A percentile compares a stretch with the other conserved stretches of the same genome.
phyloP scores from a whole-genome alignment of 495 filamentous ascomycete genomes.

The Hyaloscypha finlandica region DNA sequence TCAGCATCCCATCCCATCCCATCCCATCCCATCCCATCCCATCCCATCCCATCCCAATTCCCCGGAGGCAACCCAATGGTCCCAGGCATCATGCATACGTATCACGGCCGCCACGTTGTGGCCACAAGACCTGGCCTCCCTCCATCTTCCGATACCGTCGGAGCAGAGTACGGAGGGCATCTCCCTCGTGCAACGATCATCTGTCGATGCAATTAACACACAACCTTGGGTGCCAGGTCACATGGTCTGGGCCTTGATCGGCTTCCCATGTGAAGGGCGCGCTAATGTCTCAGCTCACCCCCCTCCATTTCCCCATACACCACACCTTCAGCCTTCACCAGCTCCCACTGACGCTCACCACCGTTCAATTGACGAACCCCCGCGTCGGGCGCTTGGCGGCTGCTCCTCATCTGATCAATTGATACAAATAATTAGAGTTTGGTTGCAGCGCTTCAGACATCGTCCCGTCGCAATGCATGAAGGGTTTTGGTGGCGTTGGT shows the following conservation, averaged over 20 bases:
- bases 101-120: constrained; percentile 25
- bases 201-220: constrained; percentile 8
- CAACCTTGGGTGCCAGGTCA: constrained; percentile 5
- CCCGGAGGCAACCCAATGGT: not conserved
- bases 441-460: not conserved
- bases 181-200: constrained; percentile 26
- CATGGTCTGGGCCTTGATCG: not conserved
- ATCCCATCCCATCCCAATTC: not conserved
- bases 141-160: constrained; percentile 12
- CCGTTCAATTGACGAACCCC: constrained; percentile 3
- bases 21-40: no score
- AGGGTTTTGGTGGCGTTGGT: not conserved
- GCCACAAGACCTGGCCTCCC: constrained; percentile 6
- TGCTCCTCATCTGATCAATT: constrained; percentile 16
- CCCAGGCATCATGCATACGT: constrained; percentile 19
- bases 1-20: not conserved
- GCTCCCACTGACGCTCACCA: not conserved
- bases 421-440: not conserved
- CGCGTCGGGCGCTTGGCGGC: not conserved
- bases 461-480: not conserved
- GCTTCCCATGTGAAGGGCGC: constrained; percentile 4
- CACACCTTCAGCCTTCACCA: not conserved
- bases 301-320: not conserved
- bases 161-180: not conserved
- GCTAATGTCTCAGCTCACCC: not conserved